Percentiles rank a stretch among this genome's conserved stretches.
Conservation (phyloP, 116 monocot species). For the Phalaenopsis hybrid region DNA sequence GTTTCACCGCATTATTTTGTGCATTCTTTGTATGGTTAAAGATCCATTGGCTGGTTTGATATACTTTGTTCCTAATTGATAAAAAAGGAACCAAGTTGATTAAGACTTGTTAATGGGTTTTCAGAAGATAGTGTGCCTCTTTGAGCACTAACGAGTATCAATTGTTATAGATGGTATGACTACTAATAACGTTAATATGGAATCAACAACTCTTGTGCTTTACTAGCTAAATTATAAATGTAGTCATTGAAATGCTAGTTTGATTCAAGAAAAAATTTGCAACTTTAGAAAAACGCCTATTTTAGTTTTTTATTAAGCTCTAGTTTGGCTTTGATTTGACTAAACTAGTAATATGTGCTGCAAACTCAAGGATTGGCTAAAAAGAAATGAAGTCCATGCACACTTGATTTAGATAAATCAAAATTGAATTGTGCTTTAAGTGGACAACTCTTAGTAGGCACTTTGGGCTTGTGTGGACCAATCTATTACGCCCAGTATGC, state of each 20-base stretch:
- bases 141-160: neutral
- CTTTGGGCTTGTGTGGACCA: too few species aligned
- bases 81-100: neutral
- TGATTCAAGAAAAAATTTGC: too few species aligned
- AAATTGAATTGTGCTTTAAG: neutral
- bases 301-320: too few species aligned
- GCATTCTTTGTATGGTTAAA: neutral
- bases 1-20: too few species aligned
- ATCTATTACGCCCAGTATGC: too few species aligned
- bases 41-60: neutral
- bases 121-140: neutral
- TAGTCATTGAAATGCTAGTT: too few species aligned
- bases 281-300: too few species aligned
- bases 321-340: neutral
- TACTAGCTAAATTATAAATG: neutral
- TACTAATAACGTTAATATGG: neutral
- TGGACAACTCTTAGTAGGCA: too few species aligned
- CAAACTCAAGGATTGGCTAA: neutral
- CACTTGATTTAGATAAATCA: neutral
- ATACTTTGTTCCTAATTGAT: neutral
- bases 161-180: neutral
- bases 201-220: neutral
- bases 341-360: neutral
- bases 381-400: neutral
- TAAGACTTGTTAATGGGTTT: neutral